phyloP scores from a whole-genome alignment of 2,329 filamentous ascomycete genomes.

The Aspergillus latus region DNA sequence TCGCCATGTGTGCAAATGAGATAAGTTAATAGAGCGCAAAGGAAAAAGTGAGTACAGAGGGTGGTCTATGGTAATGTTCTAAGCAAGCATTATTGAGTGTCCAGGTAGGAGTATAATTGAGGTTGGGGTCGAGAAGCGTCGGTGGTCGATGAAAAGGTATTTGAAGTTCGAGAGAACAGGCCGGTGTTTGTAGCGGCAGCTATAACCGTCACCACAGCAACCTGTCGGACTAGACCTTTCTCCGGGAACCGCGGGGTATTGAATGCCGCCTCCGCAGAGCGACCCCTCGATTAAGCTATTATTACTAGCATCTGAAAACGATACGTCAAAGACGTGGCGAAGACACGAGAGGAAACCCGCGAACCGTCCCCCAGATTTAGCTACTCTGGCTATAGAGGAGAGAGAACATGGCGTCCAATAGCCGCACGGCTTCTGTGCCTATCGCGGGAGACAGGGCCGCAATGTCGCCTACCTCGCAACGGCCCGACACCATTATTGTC shows the following conservation, averaged over 20 bases:
- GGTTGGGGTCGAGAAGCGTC: background rate
- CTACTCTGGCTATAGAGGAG: background rate
- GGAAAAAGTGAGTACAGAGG: background rate
- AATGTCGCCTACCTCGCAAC: constrained; percentile 49
- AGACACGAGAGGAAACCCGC: no score
- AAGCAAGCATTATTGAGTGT: constrained; percentile 16
- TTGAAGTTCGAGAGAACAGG: constrained; percentile 6
- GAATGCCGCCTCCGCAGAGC: background rate
- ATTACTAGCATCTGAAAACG: no score
- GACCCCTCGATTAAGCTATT: no score
- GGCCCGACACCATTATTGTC: constrained; percentile 59
- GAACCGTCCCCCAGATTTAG: no score
- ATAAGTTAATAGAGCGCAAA: constrained; percentile 6
- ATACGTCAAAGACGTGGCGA: no score
- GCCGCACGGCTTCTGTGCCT: constrained; percentile 2
- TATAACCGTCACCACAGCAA: constrained; percentile 29
- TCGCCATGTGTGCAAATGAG: constrained; percentile 59
- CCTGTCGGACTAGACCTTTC: constrained; percentile 33
- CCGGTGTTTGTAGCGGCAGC: constrained; percentile 21
- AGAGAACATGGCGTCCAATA: constrained; percentile 19
- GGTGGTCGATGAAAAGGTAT: constrained; percentile 13
- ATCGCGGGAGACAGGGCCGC: constrained; percentile 52
- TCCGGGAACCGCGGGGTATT: constrained; percentile 34
- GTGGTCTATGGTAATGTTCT: constrained; percentile 7
- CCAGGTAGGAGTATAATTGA: background rate